Evolutionary conservation across 768 basidiomycete species (phyloP), one percentile per base, ranked within the genome.

Genomic region (Lepiota brunneoincarnata): DNA sequence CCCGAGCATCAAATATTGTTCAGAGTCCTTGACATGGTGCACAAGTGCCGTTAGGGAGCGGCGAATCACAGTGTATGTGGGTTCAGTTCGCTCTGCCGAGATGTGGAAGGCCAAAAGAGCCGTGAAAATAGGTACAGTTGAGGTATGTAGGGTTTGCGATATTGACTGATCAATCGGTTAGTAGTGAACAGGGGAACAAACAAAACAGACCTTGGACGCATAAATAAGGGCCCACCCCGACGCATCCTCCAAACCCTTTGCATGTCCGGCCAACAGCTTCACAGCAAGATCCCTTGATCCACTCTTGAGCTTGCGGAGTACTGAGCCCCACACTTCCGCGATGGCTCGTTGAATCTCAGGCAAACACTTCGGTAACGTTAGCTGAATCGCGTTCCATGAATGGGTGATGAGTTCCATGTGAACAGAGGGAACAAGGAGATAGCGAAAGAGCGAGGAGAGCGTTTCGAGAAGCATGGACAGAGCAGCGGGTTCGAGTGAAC

Each of bases 281-380:
- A 91, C 75, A 0, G 84, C 80, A 43, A 75, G 73, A 49, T 80
- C 81, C 26, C 88, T 73, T 6, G 76, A 74, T 11, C 78, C 74
- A 1, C 72, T 69, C 66, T 91, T 90, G 49, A 94, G 69, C 59
- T 89, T 78, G 45, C 94, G 76, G 39, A 96, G 62, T 0, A 87
- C 78, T 0, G 81, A 82, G 0, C 86, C 91, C 95, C 92, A 97
- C 3, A 92, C 91, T 63, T 97, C 93, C 0, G 91, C 87, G 9
- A 89, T 78, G 1, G 88, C 83, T 21, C 88, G 73, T 63, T 89
- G 89, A 2, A 91, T 79, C 54, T 93, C 89, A 0, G 82, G 77
- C 51, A 79, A 70, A 64, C 88, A 91, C 54, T 73, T 77, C 2
- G 79, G 78, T 7, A 92, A 65, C 1, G 77, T 70, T 0, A 66